Evolutionary conservation across 495 filamentous ascomycete genomes (phyloP).

Genomic region (Patellaria atrata): DNA sequence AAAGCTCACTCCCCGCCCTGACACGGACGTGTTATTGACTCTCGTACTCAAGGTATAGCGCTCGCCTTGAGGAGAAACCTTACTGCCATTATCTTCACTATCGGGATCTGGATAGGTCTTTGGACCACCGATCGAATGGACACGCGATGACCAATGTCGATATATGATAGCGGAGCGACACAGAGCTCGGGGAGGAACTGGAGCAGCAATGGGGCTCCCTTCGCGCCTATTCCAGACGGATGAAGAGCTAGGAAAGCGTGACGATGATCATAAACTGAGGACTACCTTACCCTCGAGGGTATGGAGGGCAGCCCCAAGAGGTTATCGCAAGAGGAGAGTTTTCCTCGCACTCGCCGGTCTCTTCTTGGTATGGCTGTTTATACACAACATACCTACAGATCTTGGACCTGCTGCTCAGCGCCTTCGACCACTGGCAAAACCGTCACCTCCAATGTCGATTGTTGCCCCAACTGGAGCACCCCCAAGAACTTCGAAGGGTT

Average conservation of each 20-base stretch:
- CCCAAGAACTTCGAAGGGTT: slow-evolving; percentile 11
- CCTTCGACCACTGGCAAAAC: slow-evolving; percentile 1
- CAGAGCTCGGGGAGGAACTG: not conserved
- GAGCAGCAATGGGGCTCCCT: slow-evolving; percentile 10
- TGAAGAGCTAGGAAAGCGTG: slow-evolving; percentile 56
- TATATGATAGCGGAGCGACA: not conserved
- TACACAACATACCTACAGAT: slow-evolving; percentile 15
- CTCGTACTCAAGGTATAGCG: too few relatives aligned
- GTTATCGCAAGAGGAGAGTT: slow-evolving; percentile 31
- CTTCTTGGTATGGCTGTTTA: slow-evolving; percentile 27
- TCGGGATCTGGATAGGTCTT: too few relatives aligned
- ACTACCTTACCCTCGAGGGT: slow-evolving; percentile 21
- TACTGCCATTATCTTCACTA: too few relatives aligned
- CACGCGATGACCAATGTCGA: too few relatives aligned
- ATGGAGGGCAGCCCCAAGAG: slow-evolving; percentile 29
- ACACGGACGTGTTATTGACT: too few relatives aligned
- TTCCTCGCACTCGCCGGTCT: slow-evolving; percentile 29
- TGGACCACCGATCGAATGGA: too few relatives aligned
- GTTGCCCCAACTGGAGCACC: slow-evolving; percentile 20
- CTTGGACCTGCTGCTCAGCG: slow-evolving; percentile 1
- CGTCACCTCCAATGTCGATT: not conserved
- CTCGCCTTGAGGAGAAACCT: too few relatives aligned
- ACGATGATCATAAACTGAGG: slow-evolving; percentile 44
- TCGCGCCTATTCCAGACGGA: slow-evolving; percentile 33
- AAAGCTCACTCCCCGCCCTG: too few relatives aligned